Evolutionary conservation across 2,329 filamentous ascomycete species (phyloP).

Genomic region (Pyrenochaeta sp.): DNA sequence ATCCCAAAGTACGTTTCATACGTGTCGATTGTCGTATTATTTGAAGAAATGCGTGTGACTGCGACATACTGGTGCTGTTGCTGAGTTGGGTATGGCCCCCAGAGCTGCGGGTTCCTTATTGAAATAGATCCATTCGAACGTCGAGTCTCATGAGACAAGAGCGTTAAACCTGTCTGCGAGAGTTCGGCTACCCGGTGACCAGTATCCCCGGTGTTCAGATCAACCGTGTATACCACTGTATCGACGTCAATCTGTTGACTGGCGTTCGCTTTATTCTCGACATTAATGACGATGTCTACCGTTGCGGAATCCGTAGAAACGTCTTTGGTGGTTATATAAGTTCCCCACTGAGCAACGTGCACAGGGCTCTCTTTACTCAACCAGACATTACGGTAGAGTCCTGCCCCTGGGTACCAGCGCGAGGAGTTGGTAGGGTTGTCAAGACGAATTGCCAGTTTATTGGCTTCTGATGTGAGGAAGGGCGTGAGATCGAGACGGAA

Average conservation of each 20-base stretch:
- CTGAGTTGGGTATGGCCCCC: conserved; percentile 59
- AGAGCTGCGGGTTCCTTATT: conserved; percentile 55
- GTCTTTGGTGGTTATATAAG: conserved; percentile 55
- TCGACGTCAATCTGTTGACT: conserved; percentile 48
- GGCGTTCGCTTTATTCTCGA: conserved; percentile 56
- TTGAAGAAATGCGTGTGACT: conserved; percentile 52
- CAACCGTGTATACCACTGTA: conserved; percentile 54
- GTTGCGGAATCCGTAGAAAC: conserved; percentile 58
- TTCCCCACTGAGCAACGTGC: conserved; percentile 61
- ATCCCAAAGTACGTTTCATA: conserved; percentile 64
- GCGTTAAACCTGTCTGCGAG: too few species aligned
- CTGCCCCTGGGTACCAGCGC: conserved; percentile 64
- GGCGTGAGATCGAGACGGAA: conserved; percentile 62
- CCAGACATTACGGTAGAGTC: conserved; percentile 65
- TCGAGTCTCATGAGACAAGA: too few species aligned
- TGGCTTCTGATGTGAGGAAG: conserved; percentile 51
- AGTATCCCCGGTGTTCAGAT: conserved; percentile 38
- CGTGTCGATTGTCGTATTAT: conserved; percentile 45
- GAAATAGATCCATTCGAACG: conserved; percentile 48
- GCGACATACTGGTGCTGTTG: conserved; percentile 60
- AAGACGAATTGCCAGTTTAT: conserved; percentile 58
- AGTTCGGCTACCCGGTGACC: conserved; percentile 48
- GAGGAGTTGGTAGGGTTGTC: conserved; percentile 60
- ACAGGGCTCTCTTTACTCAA: conserved; percentile 57
- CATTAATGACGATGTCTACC: conserved; percentile 54